Percentiles rank a stretch among this genome's conserved stretches.
These are phyloP conservation scores for Cordyceps sp. DNA, from an alignment of 2,329 filamentous ascomycete genomes.

Conservation along the genomic window DNA sequence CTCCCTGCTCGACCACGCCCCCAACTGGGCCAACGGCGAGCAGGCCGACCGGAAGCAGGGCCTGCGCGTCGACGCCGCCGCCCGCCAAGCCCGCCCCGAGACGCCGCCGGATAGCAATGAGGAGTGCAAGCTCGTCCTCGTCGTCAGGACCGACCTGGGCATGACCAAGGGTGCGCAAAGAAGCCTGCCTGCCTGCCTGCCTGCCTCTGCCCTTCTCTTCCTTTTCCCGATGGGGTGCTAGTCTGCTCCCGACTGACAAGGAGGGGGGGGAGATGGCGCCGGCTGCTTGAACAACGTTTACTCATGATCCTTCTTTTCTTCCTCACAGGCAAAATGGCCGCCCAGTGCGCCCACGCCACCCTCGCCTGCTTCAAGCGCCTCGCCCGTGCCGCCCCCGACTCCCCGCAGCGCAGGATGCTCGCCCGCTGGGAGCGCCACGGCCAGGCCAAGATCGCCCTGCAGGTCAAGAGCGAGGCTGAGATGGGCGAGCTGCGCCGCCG, in stretches of 20 bases:
- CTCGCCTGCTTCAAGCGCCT: conserved; percentile 92
- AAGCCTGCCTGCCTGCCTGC: too few species aligned
- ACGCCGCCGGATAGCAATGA: too few species aligned
- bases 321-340: conserved; percentile 75
- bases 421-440: conserved; percentile 72
- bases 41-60: conserved; percentile 44
- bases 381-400: conserved; percentile 34
- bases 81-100: too few species aligned
- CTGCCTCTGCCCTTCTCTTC: too few species aligned
- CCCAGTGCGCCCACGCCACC: conserved; percentile 90
- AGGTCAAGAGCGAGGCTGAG: conserved; percentile 76
- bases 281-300: too few species aligned
- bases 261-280: too few species aligned
- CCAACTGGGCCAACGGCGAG: conserved; percentile 47
- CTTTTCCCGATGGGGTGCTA: too few species aligned
- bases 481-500: conserved; percentile 56
- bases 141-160: conserved; percentile 83
- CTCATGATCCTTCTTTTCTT: too few species aligned
- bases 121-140: conserved; percentile 87
- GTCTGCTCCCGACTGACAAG: too few species aligned
- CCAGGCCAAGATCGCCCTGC: conserved; percentile 86
- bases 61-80: conserved; percentile 19
- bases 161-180: conserved; percentile 73
- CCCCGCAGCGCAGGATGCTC: conserved; percentile 46
- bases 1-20: conserved; percentile 44